Conservation (phyloP, 2,329 filamentous ascomycete genomes). For the Fusarium sp. region DNA sequence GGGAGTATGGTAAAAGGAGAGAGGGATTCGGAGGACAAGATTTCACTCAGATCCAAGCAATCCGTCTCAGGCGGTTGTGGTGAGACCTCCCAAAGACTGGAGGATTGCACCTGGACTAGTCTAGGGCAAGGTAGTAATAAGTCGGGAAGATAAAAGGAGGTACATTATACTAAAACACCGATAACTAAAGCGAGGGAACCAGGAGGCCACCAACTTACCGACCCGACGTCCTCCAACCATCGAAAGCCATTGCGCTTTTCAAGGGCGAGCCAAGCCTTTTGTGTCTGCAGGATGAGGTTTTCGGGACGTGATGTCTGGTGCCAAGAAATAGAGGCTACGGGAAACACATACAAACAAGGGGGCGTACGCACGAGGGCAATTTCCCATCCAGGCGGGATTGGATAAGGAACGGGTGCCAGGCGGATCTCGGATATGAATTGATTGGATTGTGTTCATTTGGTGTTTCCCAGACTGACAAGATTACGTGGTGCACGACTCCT, state of each 20-base stretch:
- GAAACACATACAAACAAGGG: constrained; percentile 2
- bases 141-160: background rate
- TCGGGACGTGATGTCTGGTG: constrained; percentile 1
- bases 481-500: background rate
- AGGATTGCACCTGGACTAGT: background rate
- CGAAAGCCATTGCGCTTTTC: constrained; percentile 3
- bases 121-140: background rate
- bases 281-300: constrained; percentile 23
- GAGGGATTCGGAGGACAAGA: constrained; percentile 6
- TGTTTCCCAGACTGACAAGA: background rate
- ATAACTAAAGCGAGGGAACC: constrained; percentile 5
- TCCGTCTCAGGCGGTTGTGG: constrained; percentile 11
- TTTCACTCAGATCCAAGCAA: constrained; percentile 5
- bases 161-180: background rate
- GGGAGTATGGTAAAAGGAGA: constrained; percentile 2
- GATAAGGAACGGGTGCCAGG: background rate
- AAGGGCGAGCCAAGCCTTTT: constrained; percentile 28
- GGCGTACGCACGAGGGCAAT: constrained; percentile 33
- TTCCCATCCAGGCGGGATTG: constrained; percentile 21
- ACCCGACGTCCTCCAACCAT: background rate
- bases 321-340: constrained; percentile 5
- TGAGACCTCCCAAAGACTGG: constrained; percentile 11
- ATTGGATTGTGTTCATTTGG: background rate
- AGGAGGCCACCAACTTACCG: constrained; percentile 7
- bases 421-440: background rate